Evolutionary conservation across 352 stramenopile genomes (phyloP).

Genomic region (Globisporangium camurandrum): DNA sequence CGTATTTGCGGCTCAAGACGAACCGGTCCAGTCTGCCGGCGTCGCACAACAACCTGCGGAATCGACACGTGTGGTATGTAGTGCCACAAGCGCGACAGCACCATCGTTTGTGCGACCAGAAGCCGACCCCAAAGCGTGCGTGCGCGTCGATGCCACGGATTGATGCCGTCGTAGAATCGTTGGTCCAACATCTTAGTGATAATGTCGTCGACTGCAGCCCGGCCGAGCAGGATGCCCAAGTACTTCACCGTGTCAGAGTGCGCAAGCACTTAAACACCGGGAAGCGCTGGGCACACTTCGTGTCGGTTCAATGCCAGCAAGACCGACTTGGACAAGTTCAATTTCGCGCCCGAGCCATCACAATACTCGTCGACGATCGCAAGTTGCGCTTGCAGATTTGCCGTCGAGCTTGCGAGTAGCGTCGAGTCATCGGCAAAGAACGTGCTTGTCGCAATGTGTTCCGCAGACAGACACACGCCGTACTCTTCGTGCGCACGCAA

Average conservation of each 20-base stretch:
- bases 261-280: constrained; percentile 8
- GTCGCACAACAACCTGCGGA: neutral
- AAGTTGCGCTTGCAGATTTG: constrained; percentile 6
- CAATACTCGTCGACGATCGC: constrained; percentile 11
- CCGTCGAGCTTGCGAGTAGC: constrained; percentile 5
- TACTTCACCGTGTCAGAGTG: constrained; percentile 9
- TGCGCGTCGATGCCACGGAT: constrained; percentile 10
- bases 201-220: constrained; percentile 7
- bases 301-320: constrained; percentile 11
- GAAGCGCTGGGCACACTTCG: constrained; percentile 1
- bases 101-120: constrained; percentile 5
- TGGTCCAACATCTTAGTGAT: constrained; percentile 12
- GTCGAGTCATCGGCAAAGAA: constrained; percentile 17
- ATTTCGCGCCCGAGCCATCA: constrained; percentile 3
- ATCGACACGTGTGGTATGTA: constrained; percentile 8
- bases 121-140: constrained; percentile 7
- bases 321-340: constrained; percentile 12
- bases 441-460: too few species aligned
- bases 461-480: too few species aligned
- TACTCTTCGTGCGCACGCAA: too few species aligned
- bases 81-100: constrained; percentile 8
- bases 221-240: constrained; percentile 10
- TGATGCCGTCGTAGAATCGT: constrained; percentile 12
- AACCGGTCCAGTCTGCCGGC: constrained; percentile 13
- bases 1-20: constrained; percentile 11